Evolutionary conservation across 352 stramenopile species (phyloP).

Genomic region (Globisporangium alternatum): DNA sequence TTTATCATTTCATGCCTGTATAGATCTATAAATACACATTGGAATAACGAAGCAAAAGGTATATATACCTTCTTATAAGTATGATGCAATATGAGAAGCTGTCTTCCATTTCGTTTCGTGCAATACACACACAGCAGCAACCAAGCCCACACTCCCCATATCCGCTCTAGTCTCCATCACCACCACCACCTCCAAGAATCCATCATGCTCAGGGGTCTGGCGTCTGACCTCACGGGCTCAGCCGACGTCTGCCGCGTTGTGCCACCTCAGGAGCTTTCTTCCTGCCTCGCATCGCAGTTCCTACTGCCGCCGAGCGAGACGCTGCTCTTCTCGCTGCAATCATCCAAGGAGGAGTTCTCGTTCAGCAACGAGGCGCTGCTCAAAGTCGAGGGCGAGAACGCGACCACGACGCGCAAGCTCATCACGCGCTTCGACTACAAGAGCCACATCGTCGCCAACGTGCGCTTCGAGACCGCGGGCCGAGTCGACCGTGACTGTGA

Average conservation of each 20-base stretch:
- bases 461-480: slow-evolving; percentile 43
- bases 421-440: slow-evolving; percentile 39
- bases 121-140: no score
- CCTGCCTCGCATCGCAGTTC: slow-evolving; percentile 31
- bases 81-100: no score
- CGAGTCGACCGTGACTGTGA: slow-evolving; percentile 46
- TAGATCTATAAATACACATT: no score
- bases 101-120: no score
- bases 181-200: neutral
- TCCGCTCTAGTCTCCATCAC: no score
- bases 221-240: slow-evolving; percentile 49
- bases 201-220: slow-evolving; percentile 46
- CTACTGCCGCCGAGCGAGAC: slow-evolving; percentile 33
- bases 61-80: no score
- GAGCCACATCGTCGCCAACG: slow-evolving; percentile 17
- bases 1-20: no score
- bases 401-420: slow-evolving; percentile 45
- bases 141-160: no score
- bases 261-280: slow-evolving; percentile 20
- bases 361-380: slow-evolving; percentile 67
- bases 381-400: slow-evolving; percentile 31
- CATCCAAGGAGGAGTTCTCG: slow-evolving; percentile 52
- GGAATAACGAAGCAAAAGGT: no score
- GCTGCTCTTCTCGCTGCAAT: slow-evolving; percentile 56
- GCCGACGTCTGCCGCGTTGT: slow-evolving; percentile 49